A percentile compares a stretch with the other conserved stretches of the same genome.
Conservation (phyloP, 148 eudicot genomes). For the Polygonum aviculare region DNA sequence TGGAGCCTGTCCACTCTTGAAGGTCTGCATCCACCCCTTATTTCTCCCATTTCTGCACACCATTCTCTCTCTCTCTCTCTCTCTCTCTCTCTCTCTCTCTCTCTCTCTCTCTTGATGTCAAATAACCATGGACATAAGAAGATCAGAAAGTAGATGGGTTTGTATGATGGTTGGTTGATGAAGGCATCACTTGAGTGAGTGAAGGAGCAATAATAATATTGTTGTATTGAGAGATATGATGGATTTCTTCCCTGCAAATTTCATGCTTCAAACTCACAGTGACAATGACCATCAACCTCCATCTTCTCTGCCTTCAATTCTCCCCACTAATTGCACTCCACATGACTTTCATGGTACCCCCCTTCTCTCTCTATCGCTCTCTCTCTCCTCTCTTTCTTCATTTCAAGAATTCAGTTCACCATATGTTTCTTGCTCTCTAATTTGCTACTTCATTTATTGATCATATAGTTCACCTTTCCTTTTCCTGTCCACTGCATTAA, state of each 20-base stretch:
- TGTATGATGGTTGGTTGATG: neutral
- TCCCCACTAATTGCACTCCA: slow-evolving; percentile 38
- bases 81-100: neutral
- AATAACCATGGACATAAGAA: neutral
- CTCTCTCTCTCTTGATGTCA: neutral
- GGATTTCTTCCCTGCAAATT: slow-evolving; percentile 71
- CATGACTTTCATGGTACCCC: slow-evolving; percentile 68
- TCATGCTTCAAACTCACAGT: slow-evolving; percentile 15
- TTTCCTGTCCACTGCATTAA: too few relatives aligned
- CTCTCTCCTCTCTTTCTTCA: neutral
- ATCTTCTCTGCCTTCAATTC: slow-evolving; percentile 22
- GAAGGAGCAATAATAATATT: neutral
- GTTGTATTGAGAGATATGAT: neutral
- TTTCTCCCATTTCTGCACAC: slow-evolving; percentile 1
- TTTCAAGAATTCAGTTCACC: neutral
- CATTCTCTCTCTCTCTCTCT: slow-evolving; percentile 12
- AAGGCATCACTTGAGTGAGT: neutral
- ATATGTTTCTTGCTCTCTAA: too few relatives aligned
- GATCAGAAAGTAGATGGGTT: neutral
- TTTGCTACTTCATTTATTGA: neutral
- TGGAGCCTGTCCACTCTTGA: neutral
- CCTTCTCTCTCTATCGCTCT: neutral
- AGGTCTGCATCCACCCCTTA: slow-evolving; percentile 11
- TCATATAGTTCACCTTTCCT: neutral
- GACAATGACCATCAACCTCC: slow-evolving; percentile 36